Evolutionary conservation across 2,329 filamentous ascomycete genomes (phyloP).

Genomic region (Gremmenia infestans): DNA sequence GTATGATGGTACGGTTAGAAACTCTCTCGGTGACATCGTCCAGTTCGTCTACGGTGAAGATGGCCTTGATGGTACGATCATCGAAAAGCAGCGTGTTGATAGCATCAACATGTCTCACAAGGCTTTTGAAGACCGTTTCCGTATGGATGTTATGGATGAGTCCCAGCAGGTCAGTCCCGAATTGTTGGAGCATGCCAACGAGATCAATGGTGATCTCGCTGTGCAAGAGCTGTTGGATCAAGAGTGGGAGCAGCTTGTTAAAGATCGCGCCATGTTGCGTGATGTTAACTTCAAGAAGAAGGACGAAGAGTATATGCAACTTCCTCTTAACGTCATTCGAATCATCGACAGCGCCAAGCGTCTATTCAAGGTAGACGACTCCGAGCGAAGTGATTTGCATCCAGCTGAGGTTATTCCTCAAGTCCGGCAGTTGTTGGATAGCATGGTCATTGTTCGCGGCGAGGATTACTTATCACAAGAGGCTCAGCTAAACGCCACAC

Average conservation of each 20-base stretch:
- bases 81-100: constrained; percentile 94
- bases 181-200: constrained; percentile 78
- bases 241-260: constrained; percentile 74
- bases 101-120: constrained; percentile 90
- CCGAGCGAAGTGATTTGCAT: constrained; percentile 80
- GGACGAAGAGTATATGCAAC: constrained; percentile 79
- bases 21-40: constrained; percentile 80
- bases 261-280: constrained; percentile 73
- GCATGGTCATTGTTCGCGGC: constrained; percentile 81
- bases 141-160: constrained; percentile 83
- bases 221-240: constrained; percentile 82
- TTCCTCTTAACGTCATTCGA: constrained; percentile 86
- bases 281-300: constrained; percentile 61
- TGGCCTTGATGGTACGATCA: constrained; percentile 84
- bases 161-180: constrained; percentile 55
- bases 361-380: constrained; percentile 84
- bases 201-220: constrained; percentile 81
- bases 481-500: constrained; percentile 81
- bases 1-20: constrained; percentile 93
- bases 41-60: constrained; percentile 98
- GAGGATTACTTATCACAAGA: constrained; percentile 76
- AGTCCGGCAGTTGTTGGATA: constrained; percentile 68
- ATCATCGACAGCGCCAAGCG: constrained; percentile 88
- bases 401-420: constrained; percentile 81
- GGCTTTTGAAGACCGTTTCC: constrained; percentile 80